Percentiles rank a stretch among this genome's conserved stretches.
Conservation (phyloP, 495 filamentous ascomycete species). For the Articulospora tetracladia region DNA sequence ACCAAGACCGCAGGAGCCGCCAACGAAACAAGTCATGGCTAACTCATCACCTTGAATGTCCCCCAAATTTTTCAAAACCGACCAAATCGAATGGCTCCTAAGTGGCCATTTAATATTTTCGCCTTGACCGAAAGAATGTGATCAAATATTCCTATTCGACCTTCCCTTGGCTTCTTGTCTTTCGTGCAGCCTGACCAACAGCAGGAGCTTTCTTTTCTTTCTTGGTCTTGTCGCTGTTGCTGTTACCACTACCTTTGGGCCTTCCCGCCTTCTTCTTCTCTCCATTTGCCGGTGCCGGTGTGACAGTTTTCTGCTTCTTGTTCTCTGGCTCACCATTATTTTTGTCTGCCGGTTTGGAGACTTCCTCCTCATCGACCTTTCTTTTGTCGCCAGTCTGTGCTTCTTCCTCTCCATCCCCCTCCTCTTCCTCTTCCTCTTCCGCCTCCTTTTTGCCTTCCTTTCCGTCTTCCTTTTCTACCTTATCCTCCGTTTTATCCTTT, state of each 20-base stretch:
- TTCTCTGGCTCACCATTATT: constrained; percentile 5
- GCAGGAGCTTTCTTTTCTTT: constrained; percentile 25
- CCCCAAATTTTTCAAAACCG: too few relatives aligned
- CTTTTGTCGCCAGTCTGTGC: constrained; percentile 20
- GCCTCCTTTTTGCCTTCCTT: constrained; percentile 34
- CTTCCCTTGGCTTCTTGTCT: constrained; percentile 25
- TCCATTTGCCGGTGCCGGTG: constrained; percentile 10
- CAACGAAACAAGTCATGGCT: too few relatives aligned
- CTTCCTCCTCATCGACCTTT: constrained; percentile 20
- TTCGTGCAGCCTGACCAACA: constrained; percentile 18
- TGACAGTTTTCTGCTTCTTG: constrained; percentile 25
- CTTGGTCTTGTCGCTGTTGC: constrained; percentile 11
- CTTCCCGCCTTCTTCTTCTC: constrained; percentile 20
- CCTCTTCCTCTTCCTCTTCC: constrained; percentile 34
- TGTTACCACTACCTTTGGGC: constrained; percentile 5
- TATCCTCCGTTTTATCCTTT: constrained; percentile 24
- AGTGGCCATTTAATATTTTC: background rate
- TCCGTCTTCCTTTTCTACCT: constrained; percentile 24
- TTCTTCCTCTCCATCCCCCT: constrained; percentile 26
- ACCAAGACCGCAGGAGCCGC: too few relatives aligned
- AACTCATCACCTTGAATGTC: too few relatives aligned
- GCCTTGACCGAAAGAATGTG: background rate
- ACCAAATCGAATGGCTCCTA: too few relatives aligned
- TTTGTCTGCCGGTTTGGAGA: constrained; percentile 1
- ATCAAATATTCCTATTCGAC: background rate